phyloP scores from a whole-genome alignment of 345 rosid species.

The Mallotus nudiflorus region DNA sequence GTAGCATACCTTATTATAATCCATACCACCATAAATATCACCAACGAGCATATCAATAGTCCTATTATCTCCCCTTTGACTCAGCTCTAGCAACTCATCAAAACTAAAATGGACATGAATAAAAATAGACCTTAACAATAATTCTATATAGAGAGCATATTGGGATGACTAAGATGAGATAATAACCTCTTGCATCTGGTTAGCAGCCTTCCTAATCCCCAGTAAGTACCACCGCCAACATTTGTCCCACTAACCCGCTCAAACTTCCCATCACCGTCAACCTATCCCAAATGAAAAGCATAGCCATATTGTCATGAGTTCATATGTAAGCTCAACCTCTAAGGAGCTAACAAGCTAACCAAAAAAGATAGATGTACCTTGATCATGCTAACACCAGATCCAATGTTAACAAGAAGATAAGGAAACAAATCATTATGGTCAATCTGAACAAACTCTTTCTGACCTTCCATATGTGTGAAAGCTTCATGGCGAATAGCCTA shows the following conservation, averaged over 20 bases:
- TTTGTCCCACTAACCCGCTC: slow-evolving; percentile 96
- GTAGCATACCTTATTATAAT: slow-evolving; percentile 74
- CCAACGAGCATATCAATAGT: slow-evolving; percentile 97
- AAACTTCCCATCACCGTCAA: slow-evolving; percentile 97
- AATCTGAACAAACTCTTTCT: slow-evolving; percentile 92
- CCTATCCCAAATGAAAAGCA: slow-evolving; percentile 41
- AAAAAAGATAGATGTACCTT: slow-evolving; percentile 50
- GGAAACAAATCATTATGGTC: slow-evolving; percentile 90
- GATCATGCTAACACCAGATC: slow-evolving; percentile 99
- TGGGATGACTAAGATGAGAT: slow-evolving; percentile 17
- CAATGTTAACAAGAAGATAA: slow-evolving; percentile 94
- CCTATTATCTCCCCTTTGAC: slow-evolving; percentile 95
- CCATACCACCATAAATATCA: slow-evolving; percentile 97
- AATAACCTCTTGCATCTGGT: slow-evolving; percentile 89
- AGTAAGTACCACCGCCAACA: slow-evolving; percentile 98
- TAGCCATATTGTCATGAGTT: slow-evolving; percentile 5
- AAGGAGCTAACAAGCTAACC: slow-evolving; percentile 12
- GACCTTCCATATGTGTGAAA: slow-evolving; percentile 92
- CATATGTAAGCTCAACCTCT: slow-evolving; percentile 6
- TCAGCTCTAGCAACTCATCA: slow-evolving; percentile 92
- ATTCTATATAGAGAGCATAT: background rate
- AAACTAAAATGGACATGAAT: slow-evolving; percentile 51
- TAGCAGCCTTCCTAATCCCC: slow-evolving; percentile 94
- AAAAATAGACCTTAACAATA: slow-evolving; percentile 8
- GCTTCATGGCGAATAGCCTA: slow-evolving; percentile 99